These are phyloP conservation scores for Histomonas meleagridis DNA, from an alignment of 208 protist genomes.

Conservation along the genomic window DNA sequence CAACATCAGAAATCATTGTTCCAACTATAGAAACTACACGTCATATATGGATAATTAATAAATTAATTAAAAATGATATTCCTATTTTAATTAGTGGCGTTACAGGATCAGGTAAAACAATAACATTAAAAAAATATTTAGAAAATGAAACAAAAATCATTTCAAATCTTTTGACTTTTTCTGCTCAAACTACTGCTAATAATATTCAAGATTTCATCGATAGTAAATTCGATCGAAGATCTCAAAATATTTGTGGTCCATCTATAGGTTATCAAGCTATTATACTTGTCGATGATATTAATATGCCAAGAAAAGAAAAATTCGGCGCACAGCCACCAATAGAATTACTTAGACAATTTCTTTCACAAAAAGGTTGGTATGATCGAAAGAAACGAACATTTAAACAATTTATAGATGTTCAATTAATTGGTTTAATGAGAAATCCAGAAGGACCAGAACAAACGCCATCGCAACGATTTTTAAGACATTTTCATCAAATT, in stretches of 20 bases:
- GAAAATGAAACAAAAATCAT: conserved; percentile 46
- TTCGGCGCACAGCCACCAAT: conserved; percentile 88
- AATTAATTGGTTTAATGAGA: conserved; percentile 79
- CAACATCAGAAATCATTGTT: conserved; percentile 79
- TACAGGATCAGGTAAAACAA: conserved; percentile 90
- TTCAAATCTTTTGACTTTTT: conserved; percentile 76
- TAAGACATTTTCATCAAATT: conserved; percentile 85
- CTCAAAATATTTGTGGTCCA: conserved; percentile 79
- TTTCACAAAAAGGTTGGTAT: conserved; percentile 84
- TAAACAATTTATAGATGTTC: conserved; percentile 72
- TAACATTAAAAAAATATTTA: conserved; percentile 47
- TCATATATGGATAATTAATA: conserved; percentile 77
- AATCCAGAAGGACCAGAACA: conserved; percentile 83
- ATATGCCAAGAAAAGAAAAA: conserved; percentile 83
- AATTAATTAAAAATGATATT: conserved; percentile 68
- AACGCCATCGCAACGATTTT: conserved; percentile 78
- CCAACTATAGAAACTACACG: conserved; percentile 85
- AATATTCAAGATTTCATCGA: conserved; percentile 86
- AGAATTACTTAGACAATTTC: conserved; percentile 85
- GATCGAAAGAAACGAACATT: conserved; percentile 80
- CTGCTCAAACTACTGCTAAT: conserved; percentile 75
- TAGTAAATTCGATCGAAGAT: conserved; percentile 78
- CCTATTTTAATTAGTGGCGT: conserved; percentile 81
- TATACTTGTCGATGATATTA: conserved; percentile 89
- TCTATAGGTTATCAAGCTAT: conserved; percentile 69